Base-by-base conservation (phyloP, 2,329 filamentous ascomycete genomes). In the Arthrobotrys sphaeroides region DNA sequence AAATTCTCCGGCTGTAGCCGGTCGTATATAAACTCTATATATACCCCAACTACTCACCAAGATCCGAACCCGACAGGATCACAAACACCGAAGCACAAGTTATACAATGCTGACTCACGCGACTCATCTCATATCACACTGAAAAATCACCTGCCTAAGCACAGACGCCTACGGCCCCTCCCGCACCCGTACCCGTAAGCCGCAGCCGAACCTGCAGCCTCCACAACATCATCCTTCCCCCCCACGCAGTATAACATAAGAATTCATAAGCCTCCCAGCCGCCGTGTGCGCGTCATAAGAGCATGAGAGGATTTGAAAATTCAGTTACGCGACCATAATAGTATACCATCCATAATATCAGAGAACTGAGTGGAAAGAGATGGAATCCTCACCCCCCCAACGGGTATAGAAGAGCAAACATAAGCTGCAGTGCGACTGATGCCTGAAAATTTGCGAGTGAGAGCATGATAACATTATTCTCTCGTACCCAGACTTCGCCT, bases 161-260 rank as follows among this genome's bases (percentile, higher is more conserved):
- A 16, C 64, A 51, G 51, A 40, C n/a, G n/a, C n/a, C n/a, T n/a
- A n/a, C 64, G 64, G 64, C 31, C 40, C 40, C 51, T 45, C 57
- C 64, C 64, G 64, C 36, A 40, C 64, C 57, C 28, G 28, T 33
- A 33, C 28, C 28, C 51, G 64, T 55, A 49, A 42, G 51, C 51
- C 51, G 64, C 20, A 57, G 22, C 62, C 62, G 42, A 65, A 62
- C n/a, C n/a, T 18, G 31, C 26, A 33, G 43, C 31, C 22, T 9
- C 18, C 18, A 49, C 20, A 42, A 62, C 26, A 16, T 24, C 42
- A 38, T 36, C 7, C 6, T 24, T 26, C 59, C 22, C 22, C 24
- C 18, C n/a, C 16, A 9, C 38, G 9, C 40, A 28, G 26, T 62
- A 40, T 38, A n/a, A 13, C 43, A 31, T 26, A 43, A 60, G 22